These are phyloP conservation scores for Choiromyces venosus DNA, from an alignment of 495 filamentous ascomycete genomes.

Conservation along the genomic window DNA sequence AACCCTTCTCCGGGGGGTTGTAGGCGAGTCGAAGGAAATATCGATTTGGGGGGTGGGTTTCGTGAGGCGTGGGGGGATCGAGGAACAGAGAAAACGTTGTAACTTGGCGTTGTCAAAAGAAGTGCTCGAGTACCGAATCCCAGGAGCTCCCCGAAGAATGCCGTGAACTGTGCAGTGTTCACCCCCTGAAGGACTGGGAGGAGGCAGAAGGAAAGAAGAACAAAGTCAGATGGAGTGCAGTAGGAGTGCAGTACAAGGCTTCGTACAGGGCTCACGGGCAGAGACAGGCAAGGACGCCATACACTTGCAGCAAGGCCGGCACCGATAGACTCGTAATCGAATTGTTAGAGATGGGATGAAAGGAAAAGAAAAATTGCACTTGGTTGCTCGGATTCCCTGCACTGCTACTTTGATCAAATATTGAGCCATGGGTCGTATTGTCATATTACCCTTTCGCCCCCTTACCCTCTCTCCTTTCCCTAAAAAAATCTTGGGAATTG, in stretches of 20 bases:
- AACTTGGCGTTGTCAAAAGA: not conserved
- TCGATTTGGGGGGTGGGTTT: no score
- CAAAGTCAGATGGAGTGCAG: not conserved
- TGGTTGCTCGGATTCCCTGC: not conserved
- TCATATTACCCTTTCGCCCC: not conserved
- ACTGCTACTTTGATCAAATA: not conserved
- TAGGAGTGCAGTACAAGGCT: not conserved
- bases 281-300: not conserved
- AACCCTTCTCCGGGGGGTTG: not conserved
- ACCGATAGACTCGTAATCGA: not conserved
- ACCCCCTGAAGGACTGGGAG: not conserved
- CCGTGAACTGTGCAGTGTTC: not conserved
- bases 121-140: not conserved
- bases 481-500: not conserved
- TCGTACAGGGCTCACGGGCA: not conserved
- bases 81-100: not conserved
- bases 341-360: not conserved
- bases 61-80: not conserved
- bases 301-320: not conserved
- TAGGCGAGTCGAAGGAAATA: not conserved
- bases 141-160: not conserved
- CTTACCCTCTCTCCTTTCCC: not conserved
- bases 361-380: slow-evolving; percentile 1
- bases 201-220: not conserved
- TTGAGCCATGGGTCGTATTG: not conserved